Conservation (phyloP, 306 rosid genomes). For the Casuarina equisetifolia region DNA sequence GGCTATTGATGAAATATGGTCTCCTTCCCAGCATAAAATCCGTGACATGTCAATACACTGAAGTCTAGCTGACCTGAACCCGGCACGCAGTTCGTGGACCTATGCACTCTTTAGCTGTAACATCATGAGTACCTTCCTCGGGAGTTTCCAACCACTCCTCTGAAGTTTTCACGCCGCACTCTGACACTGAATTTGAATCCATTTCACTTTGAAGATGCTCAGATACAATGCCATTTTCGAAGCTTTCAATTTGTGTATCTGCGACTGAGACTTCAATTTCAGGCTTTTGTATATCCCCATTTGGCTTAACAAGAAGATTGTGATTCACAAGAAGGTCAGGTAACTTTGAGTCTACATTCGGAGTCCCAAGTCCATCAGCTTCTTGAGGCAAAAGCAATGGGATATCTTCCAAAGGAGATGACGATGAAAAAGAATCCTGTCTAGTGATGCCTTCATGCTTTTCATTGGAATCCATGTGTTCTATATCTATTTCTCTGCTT, state of each 20-base stretch:
- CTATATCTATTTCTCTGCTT: slow-evolving; percentile 51
- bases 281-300: slow-evolving; percentile 23
- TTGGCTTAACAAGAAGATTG: slow-evolving; percentile 37
- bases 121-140: slow-evolving; percentile 69
- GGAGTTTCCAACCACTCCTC: slow-evolving; percentile 93
- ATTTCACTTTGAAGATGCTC: slow-evolving; percentile 40
- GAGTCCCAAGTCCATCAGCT: slow-evolving; percentile 48
- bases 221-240: slow-evolving; percentile 41
- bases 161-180: slow-evolving; percentile 24
- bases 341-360: slow-evolving; percentile 35
- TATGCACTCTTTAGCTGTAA: slow-evolving; percentile 60
- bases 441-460: slow-evolving; percentile 38
- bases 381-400: slow-evolving; percentile 85
- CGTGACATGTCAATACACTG: too few species aligned
- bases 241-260: slow-evolving; percentile 34
- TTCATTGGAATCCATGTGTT: slow-evolving; percentile 32
- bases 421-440: slow-evolving; percentile 65
- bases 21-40: neutral
- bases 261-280: slow-evolving; percentile 39
- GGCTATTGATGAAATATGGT: neutral
- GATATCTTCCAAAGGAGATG: slow-evolving; percentile 66
- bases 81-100: slow-evolving; percentile 90
- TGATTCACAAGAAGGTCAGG: slow-evolving; percentile 8
- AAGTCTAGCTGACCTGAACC: slow-evolving; percentile 63
- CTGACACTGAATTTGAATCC: slow-evolving; percentile 37